phyloP scores from a whole-genome alignment of 2,329 filamentous ascomycete species.

The Amylocarpus encephaloides region DNA sequence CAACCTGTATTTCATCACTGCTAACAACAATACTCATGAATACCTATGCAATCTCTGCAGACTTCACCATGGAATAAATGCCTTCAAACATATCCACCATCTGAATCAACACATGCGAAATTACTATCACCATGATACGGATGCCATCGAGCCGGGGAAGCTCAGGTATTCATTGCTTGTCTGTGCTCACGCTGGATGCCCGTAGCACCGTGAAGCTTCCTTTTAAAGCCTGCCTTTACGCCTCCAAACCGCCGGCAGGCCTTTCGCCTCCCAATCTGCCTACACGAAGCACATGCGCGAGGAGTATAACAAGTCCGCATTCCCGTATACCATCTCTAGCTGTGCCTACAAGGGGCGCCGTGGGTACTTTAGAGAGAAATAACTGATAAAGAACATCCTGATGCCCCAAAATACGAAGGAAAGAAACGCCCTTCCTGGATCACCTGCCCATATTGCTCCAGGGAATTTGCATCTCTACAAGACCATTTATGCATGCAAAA shows the following conservation, averaged over 20 bases:
- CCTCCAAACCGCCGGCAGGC: constrained; percentile 3
- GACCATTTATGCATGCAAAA: too few species aligned
- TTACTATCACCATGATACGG: constrained; percentile 32
- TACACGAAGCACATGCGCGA: constrained; percentile 35
- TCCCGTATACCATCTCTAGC: constrained; percentile 28
- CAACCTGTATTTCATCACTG: constrained; percentile 24
- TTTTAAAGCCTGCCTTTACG: constrained; percentile 9
- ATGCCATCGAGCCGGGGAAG: background rate
- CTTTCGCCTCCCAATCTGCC: constrained; percentile 21
- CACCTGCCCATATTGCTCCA: background rate
- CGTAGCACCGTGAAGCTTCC: constrained; percentile 5
- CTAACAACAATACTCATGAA: constrained; percentile 11
- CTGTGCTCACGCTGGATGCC: constrained; percentile 11
- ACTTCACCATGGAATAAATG: constrained; percentile 29
- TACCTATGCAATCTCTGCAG: constrained; percentile 32
- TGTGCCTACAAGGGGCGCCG: constrained; percentile 24
- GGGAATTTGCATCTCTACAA: background rate
- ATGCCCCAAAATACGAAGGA: constrained; percentile 1
- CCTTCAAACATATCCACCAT: constrained; percentile 36
- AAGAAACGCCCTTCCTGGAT: background rate
- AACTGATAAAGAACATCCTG: constrained; percentile 15
- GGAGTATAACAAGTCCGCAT: constrained; percentile 32
- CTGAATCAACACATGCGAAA: constrained; percentile 33
- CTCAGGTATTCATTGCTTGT: constrained; percentile 8
- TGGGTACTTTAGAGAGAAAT: constrained; percentile 21